Conservation (phyloP, 495 filamentous ascomycete species). For the Aspergillus haitiensis region DNA sequence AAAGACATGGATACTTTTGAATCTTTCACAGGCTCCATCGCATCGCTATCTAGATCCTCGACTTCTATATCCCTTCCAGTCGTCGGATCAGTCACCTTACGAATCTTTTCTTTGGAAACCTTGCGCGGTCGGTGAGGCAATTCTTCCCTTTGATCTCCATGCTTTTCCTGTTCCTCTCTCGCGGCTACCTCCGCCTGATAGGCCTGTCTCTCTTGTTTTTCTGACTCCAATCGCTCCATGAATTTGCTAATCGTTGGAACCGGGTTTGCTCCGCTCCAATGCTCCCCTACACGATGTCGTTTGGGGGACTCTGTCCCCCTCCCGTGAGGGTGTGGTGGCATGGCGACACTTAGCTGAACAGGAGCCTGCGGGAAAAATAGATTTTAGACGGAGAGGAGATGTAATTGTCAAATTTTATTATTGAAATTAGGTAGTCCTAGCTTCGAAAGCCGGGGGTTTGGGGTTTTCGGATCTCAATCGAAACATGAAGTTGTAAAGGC, state of each 20-base stretch:
- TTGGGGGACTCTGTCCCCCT: constrained; percentile 26
- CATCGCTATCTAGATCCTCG: constrained; percentile 71
- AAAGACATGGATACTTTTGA: constrained; percentile 51
- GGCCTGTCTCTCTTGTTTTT: constrained; percentile 74
- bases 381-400: not conserved
- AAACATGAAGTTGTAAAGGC: not conserved
- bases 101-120: constrained; percentile 52
- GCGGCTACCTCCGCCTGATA: constrained; percentile 58
- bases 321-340: constrained; percentile 23
- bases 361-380: not conserved
- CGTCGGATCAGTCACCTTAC: constrained; percentile 80
- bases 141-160: constrained; percentile 44
- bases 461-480: constrained; percentile 1
- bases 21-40: constrained; percentile 69
- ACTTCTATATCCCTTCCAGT: constrained; percentile 86
- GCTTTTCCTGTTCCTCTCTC: constrained; percentile 39
- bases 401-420: not conserved
- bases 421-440: not conserved
- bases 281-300: constrained; percentile 39
- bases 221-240: constrained; percentile 69
- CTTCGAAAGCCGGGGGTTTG: constrained; percentile 3
- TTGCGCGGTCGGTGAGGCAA: constrained; percentile 42
- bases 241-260: constrained; percentile 88
- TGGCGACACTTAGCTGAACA: constrained; percentile 17
- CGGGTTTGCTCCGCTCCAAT: constrained; percentile 59